These are phyloP conservation scores for Yamadazyma oceani DNA, from an alignment of 1,139 yeast genomes.

Conservation along the genomic window DNA sequence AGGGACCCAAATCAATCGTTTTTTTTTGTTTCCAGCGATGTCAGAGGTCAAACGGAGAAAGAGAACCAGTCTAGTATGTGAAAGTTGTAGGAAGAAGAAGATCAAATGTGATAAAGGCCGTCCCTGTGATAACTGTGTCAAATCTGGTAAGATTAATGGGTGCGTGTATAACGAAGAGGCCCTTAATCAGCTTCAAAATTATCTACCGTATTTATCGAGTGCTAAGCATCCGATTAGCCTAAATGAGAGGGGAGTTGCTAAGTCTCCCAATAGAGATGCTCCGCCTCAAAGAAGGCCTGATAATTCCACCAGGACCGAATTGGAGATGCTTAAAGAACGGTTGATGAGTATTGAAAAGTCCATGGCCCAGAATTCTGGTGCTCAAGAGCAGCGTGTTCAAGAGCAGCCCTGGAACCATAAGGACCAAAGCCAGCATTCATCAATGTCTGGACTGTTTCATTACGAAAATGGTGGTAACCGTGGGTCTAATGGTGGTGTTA, in stretches of 20 bases:
- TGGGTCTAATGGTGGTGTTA: too few relatives aligned
- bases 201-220: constrained; percentile 25
- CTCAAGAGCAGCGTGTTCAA: background rate
- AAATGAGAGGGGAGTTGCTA: too few relatives aligned
- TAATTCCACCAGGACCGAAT: constrained; percentile 17
- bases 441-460: background rate
- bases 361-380: constrained; percentile 2
- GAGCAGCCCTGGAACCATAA: background rate
- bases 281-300: too few relatives aligned
- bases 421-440: background rate
- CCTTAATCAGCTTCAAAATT: constrained; percentile 2
- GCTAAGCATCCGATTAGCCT: constrained; percentile 27
- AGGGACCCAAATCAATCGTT: background rate
- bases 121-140: constrained; percentile 40
- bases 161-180: constrained; percentile 29
- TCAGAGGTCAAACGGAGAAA: constrained; percentile 17
- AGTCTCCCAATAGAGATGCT: too few relatives aligned
- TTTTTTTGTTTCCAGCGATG: background rate
- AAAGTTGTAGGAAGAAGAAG: constrained; percentile 35
- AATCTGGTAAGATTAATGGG: constrained; percentile 19
- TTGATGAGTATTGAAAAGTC: constrained; percentile 24
- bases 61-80: constrained; percentile 37
- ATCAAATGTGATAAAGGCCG: constrained; percentile 36
- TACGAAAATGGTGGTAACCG: too few relatives aligned
- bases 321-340: constrained; percentile 26